Conservation (phyloP, 108 stramenopile species). For the Fistulifera pelliculosa region DNA sequence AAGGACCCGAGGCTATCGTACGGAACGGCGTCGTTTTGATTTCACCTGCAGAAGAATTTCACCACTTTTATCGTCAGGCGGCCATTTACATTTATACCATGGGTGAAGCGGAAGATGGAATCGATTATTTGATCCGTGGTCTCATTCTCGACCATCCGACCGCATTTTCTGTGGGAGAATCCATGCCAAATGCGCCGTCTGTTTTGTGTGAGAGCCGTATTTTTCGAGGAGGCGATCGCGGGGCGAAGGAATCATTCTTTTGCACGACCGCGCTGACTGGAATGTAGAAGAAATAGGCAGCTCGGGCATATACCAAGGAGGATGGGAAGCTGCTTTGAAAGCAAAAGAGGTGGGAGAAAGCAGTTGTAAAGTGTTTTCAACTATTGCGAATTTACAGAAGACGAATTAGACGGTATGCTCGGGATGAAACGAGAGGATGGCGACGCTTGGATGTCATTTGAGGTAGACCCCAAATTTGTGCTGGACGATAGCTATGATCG, state of each 20-base stretch:
- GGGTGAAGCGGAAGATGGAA: slow-evolving; percentile 46
- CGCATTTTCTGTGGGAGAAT: slow-evolving; percentile 72
- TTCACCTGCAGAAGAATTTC: slow-evolving; percentile 63
- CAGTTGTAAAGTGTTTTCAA: slow-evolving; percentile 78
- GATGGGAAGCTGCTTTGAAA: slow-evolving; percentile 41
- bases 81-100: slow-evolving; percentile 75
- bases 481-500: slow-evolving; percentile 45
- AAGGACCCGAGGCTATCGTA: slow-evolving; percentile 60
- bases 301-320: slow-evolving; percentile 69
- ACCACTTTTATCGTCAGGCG: slow-evolving; percentile 64
- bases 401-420: slow-evolving; percentile 71
- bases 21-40: slow-evolving; percentile 61
- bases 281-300: slow-evolving; percentile 27
- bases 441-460: slow-evolving; percentile 72
- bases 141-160: slow-evolving; percentile 79
- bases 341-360: slow-evolving; percentile 26
- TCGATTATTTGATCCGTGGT: slow-evolving; percentile 56
- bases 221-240: slow-evolving; percentile 64
- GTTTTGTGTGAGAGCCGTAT: slow-evolving; percentile 36
- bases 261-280: slow-evolving; percentile 42
- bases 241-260: slow-evolving; percentile 47
- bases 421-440: slow-evolving; percentile 25
- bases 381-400: slow-evolving; percentile 64
- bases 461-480: slow-evolving; percentile 59
- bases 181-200: slow-evolving; percentile 28